Evolutionary conservation across 208 protist genomes (phyloP).

Genomic region (Acanthamoeba sp.): DNA sequence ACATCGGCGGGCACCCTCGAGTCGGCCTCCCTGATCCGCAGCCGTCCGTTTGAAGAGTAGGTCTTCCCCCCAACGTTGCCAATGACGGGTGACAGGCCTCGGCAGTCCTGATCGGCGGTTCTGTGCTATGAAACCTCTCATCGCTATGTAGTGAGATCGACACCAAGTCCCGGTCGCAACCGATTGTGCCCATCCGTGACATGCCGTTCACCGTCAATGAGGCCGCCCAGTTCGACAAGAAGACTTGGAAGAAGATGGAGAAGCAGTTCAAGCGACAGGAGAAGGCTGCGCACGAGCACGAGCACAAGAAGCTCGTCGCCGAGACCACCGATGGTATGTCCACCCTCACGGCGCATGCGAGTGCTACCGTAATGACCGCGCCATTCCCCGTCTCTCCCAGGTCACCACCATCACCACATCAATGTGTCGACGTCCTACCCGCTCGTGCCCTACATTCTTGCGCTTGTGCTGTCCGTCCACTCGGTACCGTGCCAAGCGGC

Average conservation of each 20-base stretch:
- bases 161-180: background rate
- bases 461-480: conserved; percentile 60
- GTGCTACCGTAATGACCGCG: background rate
- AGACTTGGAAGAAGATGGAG: conserved; percentile 24
- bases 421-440: conserved; percentile 57
- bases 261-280: conserved; percentile 14
- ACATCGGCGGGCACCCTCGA: background rate
- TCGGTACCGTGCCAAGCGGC: background rate
- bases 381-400: background rate
- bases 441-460: conserved; percentile 62
- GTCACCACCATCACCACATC: conserved; percentile 70
- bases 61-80: background rate
- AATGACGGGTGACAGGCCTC: background rate
- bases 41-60: background rate
- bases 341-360: background rate
- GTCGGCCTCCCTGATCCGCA: background rate
- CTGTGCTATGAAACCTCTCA: too few species aligned
- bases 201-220: background rate
- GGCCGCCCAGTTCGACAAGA: background rate
- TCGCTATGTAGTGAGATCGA: background rate
- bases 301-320: background rate
- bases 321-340: background rate
- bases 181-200: background rate
- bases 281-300: background rate
- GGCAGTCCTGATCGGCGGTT: background rate